Evolutionary conservation across 2,329 filamentous ascomycete species (phyloP), one percentile per base, ranked within the genome.

Genomic region (Calonectria pseudoreteaudii): DNA sequence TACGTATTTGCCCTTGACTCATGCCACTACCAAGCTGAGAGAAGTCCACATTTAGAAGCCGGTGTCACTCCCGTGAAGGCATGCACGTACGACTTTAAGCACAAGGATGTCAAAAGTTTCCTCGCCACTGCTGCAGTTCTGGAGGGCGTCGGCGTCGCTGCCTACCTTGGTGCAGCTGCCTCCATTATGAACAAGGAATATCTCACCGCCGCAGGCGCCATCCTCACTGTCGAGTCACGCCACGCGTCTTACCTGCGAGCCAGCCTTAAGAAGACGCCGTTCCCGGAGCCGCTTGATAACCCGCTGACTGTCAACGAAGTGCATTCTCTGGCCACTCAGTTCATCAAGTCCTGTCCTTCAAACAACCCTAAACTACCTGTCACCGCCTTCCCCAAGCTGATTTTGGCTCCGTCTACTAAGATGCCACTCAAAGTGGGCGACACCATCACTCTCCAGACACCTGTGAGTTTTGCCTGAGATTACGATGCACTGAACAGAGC

Each of bases 91-190:
- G 79, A 84, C 67, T 94, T 94, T 56, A 90, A 91, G 56, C 85
- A 86, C 73, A 92, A 91, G 75, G 86, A 88, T 74, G 87, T 88
- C 81, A 88, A 90, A 75, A 85, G 85, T 31, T 92, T 92, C 83
- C 84, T 94, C 0, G 88, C 88, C 5, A 92, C 92, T 1, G 92
- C 89, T 30, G 89, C 89, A 70, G 91, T 94, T 79, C 85, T 94
- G 36, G 89, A 93, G 70, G 92, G 93, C 79, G 88, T 92, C 38
- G 88, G 92, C 13, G 92, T 94, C 85, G 89, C 89, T 2, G 86
- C 92, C 5, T 93, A 92, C 84, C 85, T 93, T 76, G 91, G 92
- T 50, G 92, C 91, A 26, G 92, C 92, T 6, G 88, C 88, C 34
- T 86, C 86, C 70, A 92, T 94, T 80, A 86, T 87, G 78, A 87